A percentile compares a stretch with the other conserved stretches of the same genome.
phyloP scores from a whole-genome alignment of 1,139 yeast species.

The Yamadazyma buinensis region DNA sequence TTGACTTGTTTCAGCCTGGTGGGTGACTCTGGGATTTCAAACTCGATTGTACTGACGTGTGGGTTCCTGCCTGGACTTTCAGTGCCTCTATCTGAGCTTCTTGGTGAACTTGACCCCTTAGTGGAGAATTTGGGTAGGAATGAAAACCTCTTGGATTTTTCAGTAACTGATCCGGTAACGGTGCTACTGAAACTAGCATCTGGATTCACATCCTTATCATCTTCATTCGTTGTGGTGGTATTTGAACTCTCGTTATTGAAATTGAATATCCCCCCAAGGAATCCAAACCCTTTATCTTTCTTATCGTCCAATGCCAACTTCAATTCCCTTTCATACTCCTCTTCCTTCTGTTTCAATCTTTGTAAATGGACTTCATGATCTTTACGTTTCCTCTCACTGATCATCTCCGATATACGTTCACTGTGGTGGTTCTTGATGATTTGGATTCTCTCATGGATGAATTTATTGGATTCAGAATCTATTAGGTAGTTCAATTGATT shows the following conservation, averaged over 20 bases:
- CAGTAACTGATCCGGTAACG: conserved; percentile 1
- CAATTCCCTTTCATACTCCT: conserved; percentile 34
- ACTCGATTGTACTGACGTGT: background rate
- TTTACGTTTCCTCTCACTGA: conserved; percentile 37
- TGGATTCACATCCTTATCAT: too few relatives aligned
- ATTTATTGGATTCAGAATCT: conserved; percentile 36
- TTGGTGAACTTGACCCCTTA: background rate
- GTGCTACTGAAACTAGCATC: too few relatives aligned
- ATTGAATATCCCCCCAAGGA: conserved; percentile 26
- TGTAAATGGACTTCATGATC: conserved; percentile 40
- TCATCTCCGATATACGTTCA: conserved; percentile 35
- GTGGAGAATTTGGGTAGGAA: conserved; percentile 15
- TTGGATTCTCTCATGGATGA: conserved; percentile 39
- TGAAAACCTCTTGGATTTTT: conserved; percentile 15
- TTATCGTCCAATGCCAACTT: conserved; percentile 23
- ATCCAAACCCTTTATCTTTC: conserved; percentile 20
- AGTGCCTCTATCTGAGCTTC: background rate
- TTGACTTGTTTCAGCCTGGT: too few relatives aligned
- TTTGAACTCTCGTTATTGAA: conserved; percentile 9
- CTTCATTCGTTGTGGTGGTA: background rate
- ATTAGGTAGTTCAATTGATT: conserved; percentile 26
- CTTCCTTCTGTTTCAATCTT: conserved; percentile 37
- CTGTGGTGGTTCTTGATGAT: conserved; percentile 37
- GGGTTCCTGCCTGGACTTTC: background rate
- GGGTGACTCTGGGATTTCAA: conserved; percentile 1